These are phyloP conservation scores for Immersiporthe knoxdaviesiana DNA, from an alignment of 2,329 filamentous ascomycete genomes.

Conservation along the genomic window DNA sequence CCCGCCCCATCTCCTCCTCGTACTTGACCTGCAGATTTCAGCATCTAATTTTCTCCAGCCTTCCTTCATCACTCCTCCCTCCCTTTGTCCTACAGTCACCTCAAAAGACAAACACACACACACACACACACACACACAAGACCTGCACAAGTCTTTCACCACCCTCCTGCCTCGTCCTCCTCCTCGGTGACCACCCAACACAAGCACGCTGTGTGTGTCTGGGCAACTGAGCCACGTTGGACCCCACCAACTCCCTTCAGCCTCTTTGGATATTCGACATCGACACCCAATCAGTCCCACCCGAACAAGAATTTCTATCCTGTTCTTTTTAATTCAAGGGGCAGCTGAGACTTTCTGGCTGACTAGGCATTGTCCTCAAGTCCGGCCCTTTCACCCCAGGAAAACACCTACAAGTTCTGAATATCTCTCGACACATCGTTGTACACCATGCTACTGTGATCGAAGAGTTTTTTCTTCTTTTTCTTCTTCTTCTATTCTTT, in stretches of 20 bases:
- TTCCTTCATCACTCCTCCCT: neutral
- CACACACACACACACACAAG: too few relatives aligned
- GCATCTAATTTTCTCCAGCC: neutral
- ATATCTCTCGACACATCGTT: conserved; percentile 7
- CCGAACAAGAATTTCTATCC: neutral
- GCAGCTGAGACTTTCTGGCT: conserved; percentile 19
- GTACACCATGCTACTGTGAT: conserved; percentile 30
- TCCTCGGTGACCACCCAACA: conserved; percentile 5
- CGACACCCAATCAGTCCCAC: conserved; percentile 10
- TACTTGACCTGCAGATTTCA: conserved; percentile 12
- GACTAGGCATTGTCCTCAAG: conserved; percentile 11
- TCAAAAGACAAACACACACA: conserved; percentile 1
- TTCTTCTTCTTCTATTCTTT: neutral
- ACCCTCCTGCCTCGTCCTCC: neutral
- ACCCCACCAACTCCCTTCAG: conserved; percentile 9
- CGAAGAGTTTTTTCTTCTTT: conserved; percentile 3
- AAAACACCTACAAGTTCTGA: conserved; percentile 5
- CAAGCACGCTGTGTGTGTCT: neutral
- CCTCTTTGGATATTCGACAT: conserved; percentile 16
- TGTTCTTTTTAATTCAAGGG: neutral
- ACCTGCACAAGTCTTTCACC: neutral
- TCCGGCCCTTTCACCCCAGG: conserved; percentile 7
- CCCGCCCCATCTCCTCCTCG: neutral
- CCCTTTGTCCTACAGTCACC: neutral
- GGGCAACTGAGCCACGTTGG: neutral